Conservation (phyloP, 1,139 yeast species). For the Geotrichum bryndzae region DNA sequence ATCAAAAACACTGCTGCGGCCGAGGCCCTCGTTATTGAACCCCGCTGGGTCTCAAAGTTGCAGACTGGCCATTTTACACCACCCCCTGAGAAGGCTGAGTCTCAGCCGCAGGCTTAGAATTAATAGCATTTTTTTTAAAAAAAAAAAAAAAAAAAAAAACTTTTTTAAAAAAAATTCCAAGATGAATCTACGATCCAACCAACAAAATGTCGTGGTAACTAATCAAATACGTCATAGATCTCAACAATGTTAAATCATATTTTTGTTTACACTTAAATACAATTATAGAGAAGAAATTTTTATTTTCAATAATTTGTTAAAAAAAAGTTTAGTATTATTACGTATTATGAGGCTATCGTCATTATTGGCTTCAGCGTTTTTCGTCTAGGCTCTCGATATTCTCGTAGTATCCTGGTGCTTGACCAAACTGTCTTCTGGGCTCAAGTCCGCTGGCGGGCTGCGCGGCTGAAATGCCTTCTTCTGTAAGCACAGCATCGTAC, state of each 20-base stretch:
- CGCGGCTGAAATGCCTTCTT: not conserved
- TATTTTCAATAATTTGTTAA: not conserved
- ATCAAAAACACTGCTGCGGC: slow-evolving; percentile 29
- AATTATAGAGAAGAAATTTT: not conserved
- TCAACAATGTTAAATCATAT: not conserved
- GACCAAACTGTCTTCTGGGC: slow-evolving; percentile 23
- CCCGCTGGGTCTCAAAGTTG: slow-evolving; percentile 31
- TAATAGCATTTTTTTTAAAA: not conserved
- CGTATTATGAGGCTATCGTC: not conserved
- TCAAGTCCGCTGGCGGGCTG: not conserved
- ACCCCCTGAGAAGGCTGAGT: not conserved
- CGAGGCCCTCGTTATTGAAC: slow-evolving; percentile 33
- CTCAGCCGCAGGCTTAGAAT: not conserved
- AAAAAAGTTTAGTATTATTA: not conserved
- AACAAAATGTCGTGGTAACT: not conserved
- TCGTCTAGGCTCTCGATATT: slow-evolving; percentile 20
- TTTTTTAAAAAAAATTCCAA: not conserved
- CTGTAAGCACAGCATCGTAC: slow-evolving; percentile 22
- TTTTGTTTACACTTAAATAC: not conserved
- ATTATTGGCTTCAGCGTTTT: slow-evolving; percentile 11
- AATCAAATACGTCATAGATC: not conserved
- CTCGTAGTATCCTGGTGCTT: slow-evolving; percentile 24
- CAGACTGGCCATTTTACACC: slow-evolving; percentile 15
- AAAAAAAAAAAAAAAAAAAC: too few relatives aligned
- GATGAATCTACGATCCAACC: too few relatives aligned